Evolutionary conservation across 1,284 basidiomycete genomes (phyloP).

Genomic region (Leccinum subfulvum): DNA sequence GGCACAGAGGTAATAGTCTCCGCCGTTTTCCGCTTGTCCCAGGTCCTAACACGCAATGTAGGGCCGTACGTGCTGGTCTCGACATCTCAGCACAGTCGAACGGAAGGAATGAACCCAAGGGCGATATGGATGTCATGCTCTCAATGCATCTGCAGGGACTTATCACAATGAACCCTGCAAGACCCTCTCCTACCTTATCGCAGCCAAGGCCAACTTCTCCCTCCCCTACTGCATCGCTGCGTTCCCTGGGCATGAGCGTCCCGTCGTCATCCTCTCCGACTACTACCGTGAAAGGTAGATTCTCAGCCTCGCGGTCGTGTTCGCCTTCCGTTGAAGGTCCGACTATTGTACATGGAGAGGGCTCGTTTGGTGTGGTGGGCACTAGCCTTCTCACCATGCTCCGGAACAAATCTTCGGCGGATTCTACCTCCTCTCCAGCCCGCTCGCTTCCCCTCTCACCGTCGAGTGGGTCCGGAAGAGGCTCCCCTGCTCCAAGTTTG

Average conservation of each 20-base stretch:
- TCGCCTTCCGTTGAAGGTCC: conserved; percentile 52
- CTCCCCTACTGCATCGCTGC: conserved; percentile 45
- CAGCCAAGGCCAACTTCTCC: conserved; percentile 38
- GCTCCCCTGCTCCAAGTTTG: conserved; percentile 33
- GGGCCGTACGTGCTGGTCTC: conserved; percentile 65
- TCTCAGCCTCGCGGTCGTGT: conserved; percentile 53
- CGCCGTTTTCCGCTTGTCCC: not conserved
- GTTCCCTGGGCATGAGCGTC: conserved; percentile 36
- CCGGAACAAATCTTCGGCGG: conserved; percentile 39
- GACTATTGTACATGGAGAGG: conserved; percentile 33
- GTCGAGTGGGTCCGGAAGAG: conserved; percentile 18
- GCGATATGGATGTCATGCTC: conserved; percentile 78
- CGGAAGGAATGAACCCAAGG: conserved; percentile 57
- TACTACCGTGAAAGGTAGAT: conserved; percentile 51
- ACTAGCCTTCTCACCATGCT: conserved; percentile 54
- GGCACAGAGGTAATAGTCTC: conserved; percentile 54
- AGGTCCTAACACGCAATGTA: conserved; percentile 27
- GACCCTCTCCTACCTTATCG: conserved; percentile 16
- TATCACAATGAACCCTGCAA: conserved; percentile 34
- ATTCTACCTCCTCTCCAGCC: conserved; percentile 28
- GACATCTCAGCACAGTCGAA: conserved; percentile 45
- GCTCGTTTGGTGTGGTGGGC: conserved; percentile 55
- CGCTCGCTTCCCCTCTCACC: conserved; percentile 24
- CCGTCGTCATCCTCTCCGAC: conserved; percentile 25
- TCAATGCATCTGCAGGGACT: conserved; percentile 71